Base-by-base conservation (phyloP, 495 filamentous ascomycete species). In the Astrothelium macrocarpum region DNA sequence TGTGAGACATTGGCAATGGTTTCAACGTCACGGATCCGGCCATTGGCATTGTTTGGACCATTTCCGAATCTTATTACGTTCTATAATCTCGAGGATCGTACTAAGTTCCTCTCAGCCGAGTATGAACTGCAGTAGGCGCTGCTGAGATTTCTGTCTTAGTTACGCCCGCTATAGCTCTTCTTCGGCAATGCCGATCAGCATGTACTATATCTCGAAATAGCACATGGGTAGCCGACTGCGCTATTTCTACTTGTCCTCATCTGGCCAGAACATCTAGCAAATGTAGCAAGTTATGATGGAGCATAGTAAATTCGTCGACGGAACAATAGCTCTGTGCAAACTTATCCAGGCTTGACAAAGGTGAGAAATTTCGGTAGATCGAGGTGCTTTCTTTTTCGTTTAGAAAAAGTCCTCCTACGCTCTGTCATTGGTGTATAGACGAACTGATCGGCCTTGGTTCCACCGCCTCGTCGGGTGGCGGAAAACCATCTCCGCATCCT, bases 21-120 rank as follows among this genome's bases (percentile, higher is more conserved):
- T 84, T 82, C 66, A 79, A 79, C 0, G 81, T 84, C 23, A 81
- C 79, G 20, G 82, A 80, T 2, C 83, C 81, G 81, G 81, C 81
- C 5, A 79, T 84, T 67, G 82, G 81, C 31, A 79, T 81, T 11
- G 80, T 81, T 18, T 77, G 79, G 73, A 79, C 81, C 25, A 78
- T 72, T 81, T 42, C 76, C 82, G 63, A 81, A 80, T 60, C 80
- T 79, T 7, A 79, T 82, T 67, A 73, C 70, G 65, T 72, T 72
- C 42, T 64, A 20, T 2, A 59, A 65, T 25, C 42, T 73, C 39
- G 61, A 66, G 59, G 66, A 45, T 42, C 61, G 79, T 1, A 83
- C 79, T 14, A 79, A 82, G 36, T 80, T 84, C 66, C 74, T 84
- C 25, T 79, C 83, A 32, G 80, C 78, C 20, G 80, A 74, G 12